A percentile compares a stretch with the other conserved stretches of the same genome.
phyloP scores from a whole-genome alignment of 2,329 filamentous ascomycete genomes.

The Epichloe sylvatica region DNA sequence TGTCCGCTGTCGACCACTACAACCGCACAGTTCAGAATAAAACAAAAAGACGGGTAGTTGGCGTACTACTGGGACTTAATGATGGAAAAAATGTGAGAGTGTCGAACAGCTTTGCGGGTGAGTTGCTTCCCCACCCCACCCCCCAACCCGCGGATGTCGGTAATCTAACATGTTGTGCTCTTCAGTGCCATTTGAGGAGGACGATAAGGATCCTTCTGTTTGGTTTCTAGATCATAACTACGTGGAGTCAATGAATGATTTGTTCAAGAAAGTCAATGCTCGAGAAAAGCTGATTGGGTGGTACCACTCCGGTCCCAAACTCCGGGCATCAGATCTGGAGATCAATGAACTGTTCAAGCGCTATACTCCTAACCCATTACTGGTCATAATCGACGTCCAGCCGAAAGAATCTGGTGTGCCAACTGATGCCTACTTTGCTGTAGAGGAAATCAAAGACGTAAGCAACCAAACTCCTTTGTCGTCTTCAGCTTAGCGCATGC shows the following conservation, averaged over 20 bases:
- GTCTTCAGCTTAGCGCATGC: too few species aligned
- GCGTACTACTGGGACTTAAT: slow-evolving; percentile 88
- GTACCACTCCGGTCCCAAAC: slow-evolving; percentile 97
- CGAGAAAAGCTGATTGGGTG: slow-evolving; percentile 97
- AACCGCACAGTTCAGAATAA: slow-evolving; percentile 83
- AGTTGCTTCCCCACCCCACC: slow-evolving; percentile 7
- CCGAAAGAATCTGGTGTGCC: slow-evolving; percentile 95
- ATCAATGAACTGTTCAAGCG: slow-evolving; percentile 99
- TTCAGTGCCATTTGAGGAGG: slow-evolving; percentile 92
- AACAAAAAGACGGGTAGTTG: slow-evolving; percentile 75
- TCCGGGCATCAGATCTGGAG: slow-evolving; percentile 89
- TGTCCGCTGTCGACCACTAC: slow-evolving; percentile 97
- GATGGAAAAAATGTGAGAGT: slow-evolving; percentile 92
- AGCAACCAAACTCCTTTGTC: slow-evolving; percentile 19
- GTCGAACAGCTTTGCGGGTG: slow-evolving; percentile 97
- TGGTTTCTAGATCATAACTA: slow-evolving; percentile 99
- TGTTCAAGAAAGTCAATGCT: slow-evolving; percentile 99
- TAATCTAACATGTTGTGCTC: slow-evolving; percentile 6
- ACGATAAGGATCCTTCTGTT: slow-evolving; percentile 94
- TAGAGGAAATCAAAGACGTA: slow-evolving; percentile 99
- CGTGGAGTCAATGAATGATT: slow-evolving; percentile 98
- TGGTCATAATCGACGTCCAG: slow-evolving; percentile 97
- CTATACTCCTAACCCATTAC: slow-evolving; percentile 89
- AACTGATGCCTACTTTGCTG: slow-evolving; percentile 96
- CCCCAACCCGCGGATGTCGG: neutral